These are phyloP conservation scores for Sarocladiaceae sp. DNA, from an alignment of 2,329 filamentous ascomycete species.

Conservation along the genomic window DNA sequence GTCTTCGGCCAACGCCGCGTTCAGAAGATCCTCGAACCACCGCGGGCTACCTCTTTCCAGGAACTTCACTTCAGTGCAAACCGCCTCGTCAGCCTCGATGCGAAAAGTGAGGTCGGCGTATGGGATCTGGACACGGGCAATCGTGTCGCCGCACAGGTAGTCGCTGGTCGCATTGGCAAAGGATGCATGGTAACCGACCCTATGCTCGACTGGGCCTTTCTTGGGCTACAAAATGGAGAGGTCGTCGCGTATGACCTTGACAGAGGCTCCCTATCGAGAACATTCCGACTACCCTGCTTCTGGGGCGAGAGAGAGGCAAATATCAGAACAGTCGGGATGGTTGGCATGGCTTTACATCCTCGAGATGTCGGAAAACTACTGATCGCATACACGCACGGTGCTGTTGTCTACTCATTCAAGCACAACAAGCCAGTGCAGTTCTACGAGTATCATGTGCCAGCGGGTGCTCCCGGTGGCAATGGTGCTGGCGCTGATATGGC, in stretches of 20 bases:
- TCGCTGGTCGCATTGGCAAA: conserved; percentile 60
- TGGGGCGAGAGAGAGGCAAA: conserved; percentile 71
- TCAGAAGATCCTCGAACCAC: conserved; percentile 64
- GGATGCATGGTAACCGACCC: conserved; percentile 75
- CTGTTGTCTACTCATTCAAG: conserved; percentile 91
- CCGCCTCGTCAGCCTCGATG: conserved; percentile 78
- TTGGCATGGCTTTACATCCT: conserved; percentile 80
- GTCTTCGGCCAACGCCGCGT: conserved; percentile 80
- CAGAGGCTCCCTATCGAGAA: conserved; percentile 59
- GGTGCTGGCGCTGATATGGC: conserved; percentile 52
- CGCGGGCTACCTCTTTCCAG: conserved; percentile 67
- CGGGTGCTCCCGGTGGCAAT: conserved; percentile 79
- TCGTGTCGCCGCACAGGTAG: conserved; percentile 62
- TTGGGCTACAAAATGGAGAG: conserved; percentile 78
- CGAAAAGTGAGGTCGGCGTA: conserved; percentile 75
- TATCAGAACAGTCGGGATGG: conserved; percentile 53
- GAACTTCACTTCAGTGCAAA: conserved; percentile 79
- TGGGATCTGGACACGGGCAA: conserved; percentile 71
- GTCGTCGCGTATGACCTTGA: conserved; percentile 92
- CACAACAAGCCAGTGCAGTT: conserved; percentile 72
- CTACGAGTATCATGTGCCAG: conserved; percentile 76
- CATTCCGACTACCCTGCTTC: conserved; percentile 79
- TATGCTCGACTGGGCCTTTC: conserved; percentile 85
- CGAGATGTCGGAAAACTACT: conserved; percentile 87
- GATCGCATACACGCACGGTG: conserved; percentile 85